A percentile compares a stretch with the other conserved stretches of the same genome.
Evolutionary conservation across 257 asterid species (phyloP).

Genomic region (Solanum chmielewskii): DNA sequence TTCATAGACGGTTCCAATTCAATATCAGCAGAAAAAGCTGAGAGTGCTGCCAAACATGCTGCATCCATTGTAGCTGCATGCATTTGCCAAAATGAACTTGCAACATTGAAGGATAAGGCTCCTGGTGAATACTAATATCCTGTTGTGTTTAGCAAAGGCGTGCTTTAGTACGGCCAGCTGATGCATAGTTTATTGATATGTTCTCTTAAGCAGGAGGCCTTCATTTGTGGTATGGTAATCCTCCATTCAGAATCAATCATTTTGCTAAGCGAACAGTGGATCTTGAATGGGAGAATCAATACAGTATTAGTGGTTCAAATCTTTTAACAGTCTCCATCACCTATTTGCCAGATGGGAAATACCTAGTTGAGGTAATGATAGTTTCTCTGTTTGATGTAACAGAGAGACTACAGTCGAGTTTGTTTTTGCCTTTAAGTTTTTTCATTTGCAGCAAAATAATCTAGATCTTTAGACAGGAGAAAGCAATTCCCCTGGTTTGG

Average conservation of each 20-base stretch:
- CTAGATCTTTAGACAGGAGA: constrained; percentile 46
- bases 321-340: constrained; percentile 33
- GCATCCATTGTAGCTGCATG: constrained; percentile 82
- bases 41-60: constrained; percentile 34
- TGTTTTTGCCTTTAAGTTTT: not conserved
- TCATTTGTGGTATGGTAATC: constrained; percentile 70
- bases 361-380: constrained; percentile 53
- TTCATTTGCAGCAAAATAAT: not conserved
- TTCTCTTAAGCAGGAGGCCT: constrained; percentile 37
- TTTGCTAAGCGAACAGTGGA: constrained; percentile 46
- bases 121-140: constrained; percentile 35
- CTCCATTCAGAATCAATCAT: constrained; percentile 80
- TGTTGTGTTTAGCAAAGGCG: not conserved
- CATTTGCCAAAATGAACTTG: constrained; percentile 51
- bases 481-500: constrained; percentile 35
- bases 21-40: constrained; percentile 28
- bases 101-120: constrained; percentile 21
- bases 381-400: not conserved
- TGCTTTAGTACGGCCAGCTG: not conserved
- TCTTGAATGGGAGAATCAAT: constrained; percentile 72
- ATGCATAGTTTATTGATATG: constrained; percentile 3
- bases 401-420: not conserved
- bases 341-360: constrained; percentile 53
- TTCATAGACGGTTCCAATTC: constrained; percentile 39
- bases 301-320: constrained; percentile 26